Evolutionary conservation across 2,329 filamentous ascomycete species (phyloP).

Genomic region (Emergomyces orientalis): DNA sequence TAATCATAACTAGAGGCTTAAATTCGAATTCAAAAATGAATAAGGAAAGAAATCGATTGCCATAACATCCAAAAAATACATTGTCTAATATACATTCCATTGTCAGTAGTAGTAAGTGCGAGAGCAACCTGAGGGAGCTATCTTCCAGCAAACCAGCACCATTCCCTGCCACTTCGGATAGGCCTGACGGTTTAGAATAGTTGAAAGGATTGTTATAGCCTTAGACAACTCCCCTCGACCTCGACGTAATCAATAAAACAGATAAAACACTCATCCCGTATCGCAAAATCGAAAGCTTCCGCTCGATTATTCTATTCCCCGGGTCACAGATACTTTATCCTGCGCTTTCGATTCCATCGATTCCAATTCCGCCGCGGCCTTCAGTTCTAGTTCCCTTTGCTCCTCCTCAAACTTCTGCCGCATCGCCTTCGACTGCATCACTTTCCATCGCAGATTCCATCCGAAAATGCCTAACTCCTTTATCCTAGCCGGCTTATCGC

Average conservation of each 20-base stretch:
- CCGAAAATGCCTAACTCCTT: conserved; percentile 82
- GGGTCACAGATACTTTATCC: conserved; percentile 12
- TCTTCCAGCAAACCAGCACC: neutral
- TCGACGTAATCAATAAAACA: neutral
- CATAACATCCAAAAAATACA: neutral
- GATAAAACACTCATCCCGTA: neutral
- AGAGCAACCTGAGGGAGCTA: neutral
- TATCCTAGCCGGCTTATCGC: conserved; percentile 65
- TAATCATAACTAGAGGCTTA: neutral
- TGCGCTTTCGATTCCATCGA: conserved; percentile 36
- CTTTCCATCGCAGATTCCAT: conserved; percentile 79
- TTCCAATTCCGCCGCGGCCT: conserved; percentile 36
- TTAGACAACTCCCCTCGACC: neutral
- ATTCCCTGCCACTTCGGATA: neutral
- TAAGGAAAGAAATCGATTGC: neutral
- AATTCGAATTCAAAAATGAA: neutral
- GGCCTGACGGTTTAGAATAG: neutral
- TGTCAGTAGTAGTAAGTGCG: neutral
- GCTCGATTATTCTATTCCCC: conserved; percentile 19
- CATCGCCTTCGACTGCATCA: conserved; percentile 69
- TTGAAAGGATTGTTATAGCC: neutral
- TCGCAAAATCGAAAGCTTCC: conserved; percentile 9
- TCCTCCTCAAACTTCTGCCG: conserved; percentile 57
- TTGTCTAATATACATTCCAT: conserved; percentile 3
- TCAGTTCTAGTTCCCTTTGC: conserved; percentile 56